These are phyloP conservation scores for Microsporum audouinii DNA, from an alignment of 2,329 filamentous ascomycete species.

Conservation along the genomic window DNA sequence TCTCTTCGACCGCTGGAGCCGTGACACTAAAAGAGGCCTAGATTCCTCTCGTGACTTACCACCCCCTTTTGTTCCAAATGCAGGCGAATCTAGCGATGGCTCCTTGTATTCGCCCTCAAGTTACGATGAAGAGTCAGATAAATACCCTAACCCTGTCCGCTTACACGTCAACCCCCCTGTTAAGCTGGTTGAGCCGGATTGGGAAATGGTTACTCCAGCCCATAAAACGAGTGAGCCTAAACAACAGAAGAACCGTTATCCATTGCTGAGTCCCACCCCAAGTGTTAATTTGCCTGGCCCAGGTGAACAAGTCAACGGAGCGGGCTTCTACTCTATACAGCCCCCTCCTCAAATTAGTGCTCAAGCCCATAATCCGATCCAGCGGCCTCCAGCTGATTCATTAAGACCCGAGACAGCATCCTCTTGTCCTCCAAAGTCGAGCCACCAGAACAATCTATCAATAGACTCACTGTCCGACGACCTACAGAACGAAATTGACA, in stretches of 20 bases:
- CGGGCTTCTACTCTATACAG: not conserved
- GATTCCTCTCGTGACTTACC: not conserved
- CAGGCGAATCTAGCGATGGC: not conserved
- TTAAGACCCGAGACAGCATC: not conserved
- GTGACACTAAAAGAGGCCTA: not conserved
- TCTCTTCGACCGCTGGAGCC: not conserved
- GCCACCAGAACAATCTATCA: conserved; percentile 9
- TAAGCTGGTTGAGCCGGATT: conserved; percentile 7
- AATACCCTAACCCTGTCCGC: conserved; percentile 1
- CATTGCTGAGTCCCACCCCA: not conserved
- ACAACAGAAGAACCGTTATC: not conserved
- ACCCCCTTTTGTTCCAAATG: not conserved
- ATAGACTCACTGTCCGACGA: conserved; percentile 10
- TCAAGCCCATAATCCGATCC: not conserved
- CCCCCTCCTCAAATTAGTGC: not conserved
- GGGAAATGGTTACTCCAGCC: conserved; percentile 15
- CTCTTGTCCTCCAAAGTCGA: not conserved
- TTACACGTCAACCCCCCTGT: conserved; percentile 9
- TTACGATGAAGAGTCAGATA: not conserved
- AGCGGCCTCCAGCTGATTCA: not conserved
- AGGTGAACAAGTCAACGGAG: not conserved
- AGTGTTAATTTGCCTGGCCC: not conserved
- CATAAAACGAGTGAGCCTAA: not conserved
- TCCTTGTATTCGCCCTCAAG: not conserved
- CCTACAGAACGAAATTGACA: conserved; percentile 8